Evolutionary conservation across 2,329 filamentous ascomycete species (phyloP).

Genomic region (Nemania sp.): DNA sequence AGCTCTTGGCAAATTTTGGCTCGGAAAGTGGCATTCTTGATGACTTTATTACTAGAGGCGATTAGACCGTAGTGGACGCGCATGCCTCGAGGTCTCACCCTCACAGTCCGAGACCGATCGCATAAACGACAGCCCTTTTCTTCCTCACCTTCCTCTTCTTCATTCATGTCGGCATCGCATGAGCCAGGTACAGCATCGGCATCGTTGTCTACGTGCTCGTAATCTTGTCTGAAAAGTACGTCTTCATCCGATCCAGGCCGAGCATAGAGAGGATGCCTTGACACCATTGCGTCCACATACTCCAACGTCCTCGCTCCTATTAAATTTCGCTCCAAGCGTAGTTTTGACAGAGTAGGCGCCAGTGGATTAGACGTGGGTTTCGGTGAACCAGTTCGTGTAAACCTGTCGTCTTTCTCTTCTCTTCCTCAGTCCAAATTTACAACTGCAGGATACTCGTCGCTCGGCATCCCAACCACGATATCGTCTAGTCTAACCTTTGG

Average conservation of each 20-base stretch:
- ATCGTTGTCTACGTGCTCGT: conserved; percentile 24
- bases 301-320: conserved; percentile 36
- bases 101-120: conserved; percentile 38
- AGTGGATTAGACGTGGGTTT: too few relatives aligned
- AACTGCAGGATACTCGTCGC: conserved; percentile 38
- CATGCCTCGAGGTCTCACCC: conserved; percentile 40
- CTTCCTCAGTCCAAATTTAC: conserved; percentile 47
- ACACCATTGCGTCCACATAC: conserved; percentile 38
- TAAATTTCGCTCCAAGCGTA: conserved; percentile 27
- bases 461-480: conserved; percentile 44
- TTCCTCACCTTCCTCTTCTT: conserved; percentile 33
- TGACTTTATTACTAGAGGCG: conserved; percentile 45
- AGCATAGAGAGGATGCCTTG: conserved; percentile 39
- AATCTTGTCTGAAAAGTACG: conserved; percentile 32
- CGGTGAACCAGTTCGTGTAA: conserved; percentile 39
- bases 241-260: conserved; percentile 38
- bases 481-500: conserved; percentile 44
- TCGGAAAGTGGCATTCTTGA: conserved; percentile 43
- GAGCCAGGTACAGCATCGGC: too few relatives aligned
- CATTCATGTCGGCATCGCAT: too few relatives aligned
- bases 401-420: conserved; percentile 23
- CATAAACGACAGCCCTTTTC: conserved; percentile 36
- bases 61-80: conserved; percentile 46
- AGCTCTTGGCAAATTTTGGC: conserved; percentile 35
- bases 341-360: too few relatives aligned